Evolutionary conservation across 2,329 filamentous ascomycete species (phyloP).

Genomic region (Penicillium aurantiogriseum): DNA sequence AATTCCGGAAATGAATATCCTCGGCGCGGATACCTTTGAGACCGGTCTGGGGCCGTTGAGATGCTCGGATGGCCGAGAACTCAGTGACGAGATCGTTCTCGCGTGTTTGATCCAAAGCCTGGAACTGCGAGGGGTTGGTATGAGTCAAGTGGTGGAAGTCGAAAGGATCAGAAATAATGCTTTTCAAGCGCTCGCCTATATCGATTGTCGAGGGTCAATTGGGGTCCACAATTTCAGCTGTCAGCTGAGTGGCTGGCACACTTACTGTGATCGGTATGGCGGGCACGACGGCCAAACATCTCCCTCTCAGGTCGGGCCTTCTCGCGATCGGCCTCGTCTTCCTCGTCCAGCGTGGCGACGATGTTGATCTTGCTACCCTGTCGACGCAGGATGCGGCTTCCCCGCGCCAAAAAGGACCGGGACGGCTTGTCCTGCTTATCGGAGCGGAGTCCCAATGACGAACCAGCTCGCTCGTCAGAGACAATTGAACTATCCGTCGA

Average conservation of each 20-base stretch:
- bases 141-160: constrained; percentile 65
- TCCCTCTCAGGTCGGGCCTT: constrained; percentile 36
- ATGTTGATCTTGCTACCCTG: constrained; percentile 49
- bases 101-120: constrained; percentile 51
- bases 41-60: constrained; percentile 50
- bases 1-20: constrained; percentile 43
- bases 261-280: constrained; percentile 39
- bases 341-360: constrained; percentile 41
- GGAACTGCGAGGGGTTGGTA: constrained; percentile 55
- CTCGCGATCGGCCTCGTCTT: constrained; percentile 38
- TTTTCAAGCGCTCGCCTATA: constrained; percentile 45
- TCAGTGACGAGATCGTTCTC: constrained; percentile 54
- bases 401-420: constrained; percentile 44
- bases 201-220: constrained; percentile 8
- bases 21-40: constrained; percentile 55
- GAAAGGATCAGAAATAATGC: constrained; percentile 60
- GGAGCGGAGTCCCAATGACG: constrained; percentile 27
- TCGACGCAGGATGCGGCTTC: constrained; percentile 48
- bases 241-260: constrained; percentile 10
- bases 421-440: constrained; percentile 39
- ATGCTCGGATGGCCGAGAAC: constrained; percentile 54
- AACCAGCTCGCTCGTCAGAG: constrained; percentile 32
- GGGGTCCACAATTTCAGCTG: not conserved
- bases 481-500: constrained; percentile 34
- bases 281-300: constrained; percentile 35